A percentile compares a stretch with the other conserved stretches of the same genome.
Evolutionary conservation across 805 yeast species (phyloP).

Genomic region (fission yeast (Schizosaccharomyces pombe)): DNA sequence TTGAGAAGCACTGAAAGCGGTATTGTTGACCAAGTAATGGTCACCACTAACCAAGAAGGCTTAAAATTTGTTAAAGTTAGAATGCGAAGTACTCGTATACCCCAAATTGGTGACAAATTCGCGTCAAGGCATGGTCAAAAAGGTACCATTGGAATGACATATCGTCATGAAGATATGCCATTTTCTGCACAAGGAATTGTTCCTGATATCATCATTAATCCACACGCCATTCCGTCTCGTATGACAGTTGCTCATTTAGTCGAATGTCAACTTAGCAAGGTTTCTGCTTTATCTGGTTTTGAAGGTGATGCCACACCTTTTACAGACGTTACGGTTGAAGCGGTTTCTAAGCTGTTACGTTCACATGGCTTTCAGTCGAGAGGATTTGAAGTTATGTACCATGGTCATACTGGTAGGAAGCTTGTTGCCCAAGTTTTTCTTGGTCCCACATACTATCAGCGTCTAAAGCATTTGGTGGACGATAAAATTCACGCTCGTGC

Average conservation of each 20-base stretch:
- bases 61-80: slow-evolving; percentile 91
- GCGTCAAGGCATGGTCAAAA: slow-evolving; percentile 99
- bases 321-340: slow-evolving; percentile 95
- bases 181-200: slow-evolving; percentile 87
- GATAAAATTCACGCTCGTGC: slow-evolving; percentile 98
- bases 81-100: slow-evolving; percentile 95
- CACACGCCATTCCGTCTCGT: slow-evolving; percentile 99
- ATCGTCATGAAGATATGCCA: slow-evolving; percentile 97
- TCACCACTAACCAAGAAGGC: slow-evolving; percentile 96
- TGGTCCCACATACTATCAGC: slow-evolving; percentile 98
- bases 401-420: slow-evolving; percentile 96
- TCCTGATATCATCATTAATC: slow-evolving; percentile 91
- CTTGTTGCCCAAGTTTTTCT: slow-evolving; percentile 94
- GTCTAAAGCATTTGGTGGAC: slow-evolving; percentile 97
- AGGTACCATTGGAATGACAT: slow-evolving; percentile 98
- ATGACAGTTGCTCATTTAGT: slow-evolving; percentile 99
- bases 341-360: slow-evolving; percentile 71
- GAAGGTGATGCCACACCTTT: slow-evolving; percentile 99
- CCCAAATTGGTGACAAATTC: slow-evolving; percentile 97
- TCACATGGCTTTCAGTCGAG: slow-evolving; percentile 94
- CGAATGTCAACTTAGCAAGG: slow-evolving; percentile 90
- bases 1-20: slow-evolving; percentile 91
- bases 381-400: slow-evolving; percentile 96
- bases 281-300: slow-evolving; percentile 77
- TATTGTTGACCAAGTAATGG: slow-evolving; percentile 89